Base-by-base conservation (phyloP, 352 stramenopile genomes). In the Pythium dissotocum region DNA sequence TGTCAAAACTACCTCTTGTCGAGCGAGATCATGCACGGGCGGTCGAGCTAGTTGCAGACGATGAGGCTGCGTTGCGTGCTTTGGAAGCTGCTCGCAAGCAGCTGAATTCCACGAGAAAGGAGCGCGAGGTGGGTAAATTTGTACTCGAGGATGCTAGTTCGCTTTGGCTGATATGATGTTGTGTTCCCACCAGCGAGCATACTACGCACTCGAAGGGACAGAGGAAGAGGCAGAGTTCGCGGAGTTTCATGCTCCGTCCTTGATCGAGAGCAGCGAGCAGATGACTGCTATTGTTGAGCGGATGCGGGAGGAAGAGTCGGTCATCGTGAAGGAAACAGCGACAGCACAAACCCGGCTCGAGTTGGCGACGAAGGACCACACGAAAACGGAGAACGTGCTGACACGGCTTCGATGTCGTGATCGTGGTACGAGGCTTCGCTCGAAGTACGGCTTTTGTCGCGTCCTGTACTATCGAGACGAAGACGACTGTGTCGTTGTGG, bases 141-240 rank as follows among this genome's bases (percentile, higher is more conserved):
- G 18, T 36, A 40, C 24, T 26, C 9, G 8, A 4, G 35, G 1
- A 14, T 30, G 28, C 42, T 33, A 38, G 7, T 28, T 12, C 9
- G 32, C 2, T 28, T 60, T 32, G 12, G 16, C 59, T 35, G 8
- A 36, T 32, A 1, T 51, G 28, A 14, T 18, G 18, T 2, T 35
- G 24, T 36, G 8, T 57, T 26, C 21, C 16, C 9, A 42, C 26
- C 58, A 88, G 79, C 60, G 61, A 7, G 80, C 80, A 2, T 76
- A 77, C 58, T 77, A 83, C 35, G 78, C 77, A 0, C 79, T 87
- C 3, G 80, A 90, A 78, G 86, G 84, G 3, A 82, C 91, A 1
- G 83, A 93, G 63, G 83, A 94, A 70, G 84, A 93, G 46, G 84
- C 84, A 1, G 81, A 91, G 58, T 89, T 93, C 59, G 83, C 84